phyloP scores from a whole-genome alignment of 352 stramenopile genomes.

The Phytophthora melonis region DNA sequence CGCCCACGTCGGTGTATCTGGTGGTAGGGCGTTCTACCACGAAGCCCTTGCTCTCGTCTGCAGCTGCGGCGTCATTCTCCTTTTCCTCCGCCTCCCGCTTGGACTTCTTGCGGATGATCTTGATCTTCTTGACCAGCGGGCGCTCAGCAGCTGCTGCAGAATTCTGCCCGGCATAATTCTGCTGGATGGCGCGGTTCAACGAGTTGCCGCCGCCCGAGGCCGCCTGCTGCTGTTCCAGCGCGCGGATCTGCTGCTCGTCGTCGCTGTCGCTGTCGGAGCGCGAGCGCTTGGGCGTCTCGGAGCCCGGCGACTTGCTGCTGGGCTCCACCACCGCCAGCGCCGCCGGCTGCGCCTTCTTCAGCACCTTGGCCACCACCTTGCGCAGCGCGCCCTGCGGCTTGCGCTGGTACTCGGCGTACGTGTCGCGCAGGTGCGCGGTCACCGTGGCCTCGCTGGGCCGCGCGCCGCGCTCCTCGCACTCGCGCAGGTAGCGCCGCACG shows the following conservation, averaged over 20 bases:
- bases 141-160: conserved; percentile 26
- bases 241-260: conserved; percentile 65
- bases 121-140: conserved; percentile 75
- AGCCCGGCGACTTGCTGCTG: not conserved
- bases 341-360: conserved; percentile 56
- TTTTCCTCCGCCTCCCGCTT: conserved; percentile 28
- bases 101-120: conserved; percentile 57
- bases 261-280: conserved; percentile 69
- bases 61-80: not conserved
- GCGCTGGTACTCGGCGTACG: conserved; percentile 88
- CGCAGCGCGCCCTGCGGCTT: conserved; percentile 79
- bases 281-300: conserved; percentile 57
- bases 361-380: conserved; percentile 75
- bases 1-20: conserved; percentile 90
- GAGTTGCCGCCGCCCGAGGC: conserved; percentile 52
- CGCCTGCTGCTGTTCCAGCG: conserved; percentile 57
- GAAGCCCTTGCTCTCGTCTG: conserved; percentile 53
- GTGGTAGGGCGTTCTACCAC: conserved; percentile 80
- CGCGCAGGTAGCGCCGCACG: conserved; percentile 83
- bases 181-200: conserved; percentile 83
- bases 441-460: conserved; percentile 71
- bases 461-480: conserved; percentile 76
- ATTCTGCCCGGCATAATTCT: conserved; percentile 63
- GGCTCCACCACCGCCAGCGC: not conserved
- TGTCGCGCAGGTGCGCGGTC: conserved; percentile 68